Percentiles rank a stretch among this genome's conserved stretches.
phyloP scores from a whole-genome alignment of 1,139 yeast species.

The Martiniozyma asiatica region DNA sequence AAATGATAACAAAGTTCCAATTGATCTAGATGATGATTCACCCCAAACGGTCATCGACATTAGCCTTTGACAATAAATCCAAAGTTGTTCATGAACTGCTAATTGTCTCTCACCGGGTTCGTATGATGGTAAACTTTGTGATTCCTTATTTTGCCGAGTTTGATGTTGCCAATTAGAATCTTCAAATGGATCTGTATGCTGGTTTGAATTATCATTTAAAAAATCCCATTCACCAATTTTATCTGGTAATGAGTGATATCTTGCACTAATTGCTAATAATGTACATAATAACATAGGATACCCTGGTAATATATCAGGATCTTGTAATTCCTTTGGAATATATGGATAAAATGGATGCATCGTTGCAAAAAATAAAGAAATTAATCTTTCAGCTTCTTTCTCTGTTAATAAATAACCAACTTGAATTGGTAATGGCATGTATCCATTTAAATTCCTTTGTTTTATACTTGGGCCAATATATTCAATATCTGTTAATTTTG shows the following conservation, averaged over 20 bases:
- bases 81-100: conserved; percentile 62
- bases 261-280: conserved; percentile 63
- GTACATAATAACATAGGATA: conserved; percentile 77
- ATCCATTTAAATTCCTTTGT: conserved; percentile 12
- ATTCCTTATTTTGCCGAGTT: too few species aligned
- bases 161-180: too few species aligned
- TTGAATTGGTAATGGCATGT: conserved; percentile 23
- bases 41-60: conserved; percentile 92
- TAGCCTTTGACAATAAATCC: conserved; percentile 74
- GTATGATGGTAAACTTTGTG: background rate
- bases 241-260: conserved; percentile 51
- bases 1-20: conserved; percentile 80
- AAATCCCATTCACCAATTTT: conserved; percentile 11
- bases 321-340: conserved; percentile 62
- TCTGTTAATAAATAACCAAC: conserved; percentile 32
- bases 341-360: conserved; percentile 89
- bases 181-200: background rate
- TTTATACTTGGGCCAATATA: conserved; percentile 35
- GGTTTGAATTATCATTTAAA: background rate
- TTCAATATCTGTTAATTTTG: conserved; percentile 44
- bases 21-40: conserved; percentile 77
- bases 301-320: conserved; percentile 53
- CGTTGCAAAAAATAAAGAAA: conserved; percentile 57
- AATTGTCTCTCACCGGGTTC: conserved; percentile 25
- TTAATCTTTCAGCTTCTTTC: conserved; percentile 51